Conservation (phyloP, 352 stramenopile species). For the Pythium volutum region DNA sequence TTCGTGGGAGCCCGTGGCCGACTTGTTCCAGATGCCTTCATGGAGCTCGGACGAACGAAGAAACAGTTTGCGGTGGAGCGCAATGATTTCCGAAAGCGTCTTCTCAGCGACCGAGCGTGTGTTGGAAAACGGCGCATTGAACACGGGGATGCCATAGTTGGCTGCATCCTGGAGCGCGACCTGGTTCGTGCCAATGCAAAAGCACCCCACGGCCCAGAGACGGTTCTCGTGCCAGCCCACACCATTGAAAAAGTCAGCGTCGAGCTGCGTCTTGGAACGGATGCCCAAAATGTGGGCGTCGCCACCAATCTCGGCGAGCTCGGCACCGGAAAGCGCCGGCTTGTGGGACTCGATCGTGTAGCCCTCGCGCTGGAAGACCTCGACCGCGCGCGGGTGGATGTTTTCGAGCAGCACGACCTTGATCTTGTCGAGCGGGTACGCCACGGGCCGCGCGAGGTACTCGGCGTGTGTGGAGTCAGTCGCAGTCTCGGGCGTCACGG, state of each 20-base stretch:
- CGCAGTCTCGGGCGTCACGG: conserved; percentile 14
- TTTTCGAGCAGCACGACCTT: conserved; percentile 85
- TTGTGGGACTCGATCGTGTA: conserved; percentile 81
- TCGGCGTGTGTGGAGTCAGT: conserved; percentile 17
- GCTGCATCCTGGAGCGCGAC: conserved; percentile 62
- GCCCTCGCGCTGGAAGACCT: conserved; percentile 76
- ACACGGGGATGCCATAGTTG: conserved; percentile 67
- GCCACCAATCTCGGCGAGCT: conserved; percentile 68
- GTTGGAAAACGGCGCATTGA: conserved; percentile 86
- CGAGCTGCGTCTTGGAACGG: conserved; percentile 79
- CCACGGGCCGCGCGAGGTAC: conserved; percentile 69
- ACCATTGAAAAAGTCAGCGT: conserved; percentile 72
- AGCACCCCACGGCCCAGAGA: conserved; percentile 77
- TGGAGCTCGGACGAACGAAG: conserved; percentile 74
- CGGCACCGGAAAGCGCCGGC: conserved; percentile 61
- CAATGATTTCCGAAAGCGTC: conserved; percentile 79
- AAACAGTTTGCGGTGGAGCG: conserved; percentile 82
- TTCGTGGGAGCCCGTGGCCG: conserved; percentile 70
- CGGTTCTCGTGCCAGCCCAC: conserved; percentile 78
- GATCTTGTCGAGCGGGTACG: conserved; percentile 74
- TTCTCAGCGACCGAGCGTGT: conserved; percentile 84
- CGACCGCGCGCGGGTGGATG: conserved; percentile 72
- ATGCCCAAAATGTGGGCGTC: conserved; percentile 80
- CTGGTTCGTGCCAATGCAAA: conserved; percentile 85
- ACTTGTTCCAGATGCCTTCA: conserved; percentile 78